These are phyloP conservation scores for Coemansia umbellata DNA, from an alignment of 192 early-diverging fungal genomes.

Conservation along the genomic window DNA sequence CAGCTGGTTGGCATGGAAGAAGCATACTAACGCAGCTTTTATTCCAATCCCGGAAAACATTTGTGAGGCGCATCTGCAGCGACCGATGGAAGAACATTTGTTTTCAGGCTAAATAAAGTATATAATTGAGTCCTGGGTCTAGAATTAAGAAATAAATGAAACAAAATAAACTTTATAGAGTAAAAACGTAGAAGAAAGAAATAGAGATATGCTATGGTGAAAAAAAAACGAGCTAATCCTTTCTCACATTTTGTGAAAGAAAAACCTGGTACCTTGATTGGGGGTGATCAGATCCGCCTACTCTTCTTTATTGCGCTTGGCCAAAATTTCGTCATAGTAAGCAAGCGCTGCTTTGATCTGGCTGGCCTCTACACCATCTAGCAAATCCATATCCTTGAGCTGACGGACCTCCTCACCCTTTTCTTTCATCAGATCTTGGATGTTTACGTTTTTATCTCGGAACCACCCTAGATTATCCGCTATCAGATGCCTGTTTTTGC, in stretches of 20 bases:
- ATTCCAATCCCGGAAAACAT: too few species aligned
- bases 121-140: too few species aligned
- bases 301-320: conserved; percentile 6
- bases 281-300: background rate
- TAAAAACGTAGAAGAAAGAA: background rate
- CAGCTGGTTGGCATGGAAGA: too few species aligned
- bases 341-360: conserved; percentile 20
- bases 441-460: conserved; percentile 60
- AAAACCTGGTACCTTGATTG: background rate
- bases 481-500: conserved; percentile 90
- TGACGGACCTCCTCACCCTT: conserved; percentile 68
- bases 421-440: conserved; percentile 79
- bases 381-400: conserved; percentile 35
- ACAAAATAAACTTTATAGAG: background rate
- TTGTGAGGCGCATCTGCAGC: too few species aligned
- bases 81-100: too few species aligned
- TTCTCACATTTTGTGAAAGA: too few species aligned
- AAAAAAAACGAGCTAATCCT: background rate
- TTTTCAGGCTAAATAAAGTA: too few species aligned
- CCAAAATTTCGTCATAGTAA: conserved; percentile 2
- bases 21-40: too few species aligned
- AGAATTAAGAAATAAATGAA: background rate
- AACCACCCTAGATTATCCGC: conserved; percentile 99
- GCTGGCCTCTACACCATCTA: conserved; percentile 38
- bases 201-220: background rate